Conservation (phyloP, 129 eudicot genomes). For the Pulicaria dysenterica region DNA sequence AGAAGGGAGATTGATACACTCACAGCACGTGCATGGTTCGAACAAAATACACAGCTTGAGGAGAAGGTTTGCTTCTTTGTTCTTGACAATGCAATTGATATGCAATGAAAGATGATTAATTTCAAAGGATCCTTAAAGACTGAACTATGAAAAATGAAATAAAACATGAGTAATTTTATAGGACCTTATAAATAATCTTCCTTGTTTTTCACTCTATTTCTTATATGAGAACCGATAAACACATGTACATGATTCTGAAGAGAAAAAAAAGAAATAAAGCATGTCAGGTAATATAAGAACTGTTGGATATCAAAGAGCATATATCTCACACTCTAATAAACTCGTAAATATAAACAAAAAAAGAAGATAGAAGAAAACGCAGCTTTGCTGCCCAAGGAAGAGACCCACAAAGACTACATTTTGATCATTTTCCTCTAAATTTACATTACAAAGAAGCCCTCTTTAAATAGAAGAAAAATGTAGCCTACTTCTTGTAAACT, state of each 20-base stretch:
- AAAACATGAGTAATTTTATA: not conserved
- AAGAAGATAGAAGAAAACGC: too few relatives aligned
- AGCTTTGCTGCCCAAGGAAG: too few relatives aligned
- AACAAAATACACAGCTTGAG: constrained; percentile 58
- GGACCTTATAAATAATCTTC: not conserved
- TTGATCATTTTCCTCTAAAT: too few relatives aligned
- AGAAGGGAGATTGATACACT: constrained; percentile 62
- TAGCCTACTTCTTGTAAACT: too few relatives aligned
- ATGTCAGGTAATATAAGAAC: too few relatives aligned
- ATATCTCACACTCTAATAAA: too few relatives aligned
- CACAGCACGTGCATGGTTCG: constrained; percentile 79
- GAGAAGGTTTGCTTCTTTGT: constrained; percentile 54
- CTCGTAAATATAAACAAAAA: too few relatives aligned
- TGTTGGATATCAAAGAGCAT: too few relatives aligned
- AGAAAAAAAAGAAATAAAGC: too few relatives aligned
- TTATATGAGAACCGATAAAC: not conserved
- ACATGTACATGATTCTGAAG: not conserved
- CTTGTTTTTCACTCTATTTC: not conserved
- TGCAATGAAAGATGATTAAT: not conserved
- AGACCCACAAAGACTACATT: too few relatives aligned
- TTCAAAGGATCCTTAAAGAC: not conserved
- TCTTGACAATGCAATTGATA: not conserved
- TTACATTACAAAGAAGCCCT: too few relatives aligned
- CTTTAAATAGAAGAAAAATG: too few relatives aligned
- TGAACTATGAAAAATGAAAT: not conserved